phyloP scores from a whole-genome alignment of 768 basidiomycete species.

The Rhizopogon salebrosus region DNA sequence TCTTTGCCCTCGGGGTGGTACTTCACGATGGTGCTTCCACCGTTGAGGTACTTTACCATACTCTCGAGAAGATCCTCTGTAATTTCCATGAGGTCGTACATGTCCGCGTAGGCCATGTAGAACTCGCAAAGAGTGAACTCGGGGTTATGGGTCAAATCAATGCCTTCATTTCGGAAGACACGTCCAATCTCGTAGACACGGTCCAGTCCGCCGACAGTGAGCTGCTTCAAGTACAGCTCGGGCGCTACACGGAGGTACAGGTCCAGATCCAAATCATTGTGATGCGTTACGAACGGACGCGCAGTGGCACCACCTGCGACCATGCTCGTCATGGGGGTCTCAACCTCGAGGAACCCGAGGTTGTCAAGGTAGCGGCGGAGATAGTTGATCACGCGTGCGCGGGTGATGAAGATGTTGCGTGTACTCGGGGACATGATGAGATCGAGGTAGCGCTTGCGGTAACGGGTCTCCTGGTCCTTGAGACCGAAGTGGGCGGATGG shows the following conservation, averaged over 20 bases:
- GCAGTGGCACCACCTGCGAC: constrained; percentile 97
- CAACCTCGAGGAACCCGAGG: constrained; percentile 96
- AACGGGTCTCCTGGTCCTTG: constrained; percentile 96
- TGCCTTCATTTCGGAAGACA: constrained; percentile 97
- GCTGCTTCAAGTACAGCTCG: constrained; percentile 96
- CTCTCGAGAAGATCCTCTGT: constrained; percentile 90
- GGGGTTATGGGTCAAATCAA: constrained; percentile 98
- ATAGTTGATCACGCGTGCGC: constrained; percentile 89
- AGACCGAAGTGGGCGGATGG: constrained; percentile 90
- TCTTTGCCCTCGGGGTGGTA: constrained; percentile 96
- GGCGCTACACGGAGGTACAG: constrained; percentile 96
- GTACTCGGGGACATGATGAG: constrained; percentile 91
- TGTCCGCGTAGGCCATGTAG: constrained; percentile 99
- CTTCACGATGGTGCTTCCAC: constrained; percentile 70
- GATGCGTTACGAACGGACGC: constrained; percentile 98
- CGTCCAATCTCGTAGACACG: constrained; percentile 98
- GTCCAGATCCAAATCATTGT: constrained; percentile 96
- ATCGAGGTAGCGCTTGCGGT: constrained; percentile 98
- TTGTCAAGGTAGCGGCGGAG: constrained; percentile 85
- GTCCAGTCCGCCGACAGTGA: constrained; percentile 94
- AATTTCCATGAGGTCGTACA: constrained; percentile 97
- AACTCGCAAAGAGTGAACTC: constrained; percentile 99
- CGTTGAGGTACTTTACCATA: constrained; percentile 81
- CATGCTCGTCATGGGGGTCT: constrained; percentile 97
- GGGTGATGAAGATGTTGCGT: constrained; percentile 85